Conservation (phyloP, 768 basidiomycete genomes). For the Termitomyces sp. region DNA sequence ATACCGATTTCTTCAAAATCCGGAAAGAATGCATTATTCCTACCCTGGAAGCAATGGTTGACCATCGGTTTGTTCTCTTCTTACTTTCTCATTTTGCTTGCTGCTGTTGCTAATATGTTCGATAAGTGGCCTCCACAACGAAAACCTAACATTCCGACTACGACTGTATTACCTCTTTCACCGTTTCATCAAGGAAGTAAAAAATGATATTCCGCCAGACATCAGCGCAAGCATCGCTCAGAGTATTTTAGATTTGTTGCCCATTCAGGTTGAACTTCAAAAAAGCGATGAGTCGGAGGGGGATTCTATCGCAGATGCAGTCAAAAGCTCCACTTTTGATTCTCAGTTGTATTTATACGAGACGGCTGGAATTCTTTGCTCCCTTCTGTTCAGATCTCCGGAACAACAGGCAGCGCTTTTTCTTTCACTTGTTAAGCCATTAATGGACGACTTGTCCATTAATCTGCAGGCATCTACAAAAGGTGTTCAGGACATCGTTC, state of each 20-base stretch:
- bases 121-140: constrained; percentile 80
- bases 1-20: constrained; percentile 95
- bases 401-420: constrained; percentile 66
- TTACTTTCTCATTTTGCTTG: not conserved
- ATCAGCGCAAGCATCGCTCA: constrained; percentile 69
- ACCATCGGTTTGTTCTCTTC: constrained; percentile 52
- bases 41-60: constrained; percentile 85
- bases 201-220: constrained; percentile 69
- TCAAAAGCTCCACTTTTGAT: constrained; percentile 73
- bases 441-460: constrained; percentile 66
- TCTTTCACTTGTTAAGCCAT: constrained; percentile 74
- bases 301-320: constrained; percentile 75
- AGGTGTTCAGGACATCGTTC: constrained; percentile 58
- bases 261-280: constrained; percentile 71
- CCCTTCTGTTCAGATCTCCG: constrained; percentile 60
- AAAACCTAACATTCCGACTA: constrained; percentile 60
- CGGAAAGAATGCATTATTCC: constrained; percentile 86
- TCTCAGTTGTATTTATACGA: constrained; percentile 95
- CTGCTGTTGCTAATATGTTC: not conserved
- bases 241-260: constrained; percentile 70
- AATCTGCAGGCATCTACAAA: constrained; percentile 52
- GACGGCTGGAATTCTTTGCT: constrained; percentile 79
- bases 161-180: constrained; percentile 91
- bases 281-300: constrained; percentile 68
- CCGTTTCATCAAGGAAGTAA: constrained; percentile 82